Conservation (phyloP, 345 rosid genomes). For the Anacardium occidentale region DNA sequence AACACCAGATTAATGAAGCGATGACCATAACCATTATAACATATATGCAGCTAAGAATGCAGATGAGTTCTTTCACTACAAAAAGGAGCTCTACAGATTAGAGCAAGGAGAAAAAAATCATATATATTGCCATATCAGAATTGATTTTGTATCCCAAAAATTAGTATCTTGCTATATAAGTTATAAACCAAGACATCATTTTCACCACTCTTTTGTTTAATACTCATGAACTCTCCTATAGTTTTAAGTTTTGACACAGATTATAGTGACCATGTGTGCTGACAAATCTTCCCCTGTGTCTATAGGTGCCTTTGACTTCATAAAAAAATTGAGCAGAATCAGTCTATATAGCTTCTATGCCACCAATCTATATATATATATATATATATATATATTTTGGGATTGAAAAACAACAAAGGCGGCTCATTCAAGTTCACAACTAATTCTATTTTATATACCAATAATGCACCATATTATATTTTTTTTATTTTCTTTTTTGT, state of each 20-base stretch:
- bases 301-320: too few relatives aligned
- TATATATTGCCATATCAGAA: too few relatives aligned
- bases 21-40: too few relatives aligned
- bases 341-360: too few relatives aligned
- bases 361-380: background rate
- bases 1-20: background rate
- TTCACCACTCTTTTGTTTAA: constrained; percentile 1
- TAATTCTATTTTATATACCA: background rate
- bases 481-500: background rate
- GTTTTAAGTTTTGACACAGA: constrained; percentile 11
- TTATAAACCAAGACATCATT: background rate
- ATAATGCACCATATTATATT: background rate
- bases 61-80: too few relatives aligned
- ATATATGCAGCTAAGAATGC: too few relatives aligned
- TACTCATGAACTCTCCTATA: constrained; percentile 16
- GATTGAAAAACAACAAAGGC: background rate
- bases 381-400: too few relatives aligned
- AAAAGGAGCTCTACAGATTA: too few relatives aligned
- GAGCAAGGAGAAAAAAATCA: too few relatives aligned
- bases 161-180: constrained; percentile 13
- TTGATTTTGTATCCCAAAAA: too few relatives aligned
- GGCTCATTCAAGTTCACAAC: background rate
- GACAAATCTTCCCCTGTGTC: background rate
- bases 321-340: constrained; percentile 13
- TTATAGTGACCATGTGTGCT: background rate